Evolutionary conservation across 2,329 filamentous ascomycete genomes (phyloP).

Genomic region (Cladobotryum protrusum): DNA sequence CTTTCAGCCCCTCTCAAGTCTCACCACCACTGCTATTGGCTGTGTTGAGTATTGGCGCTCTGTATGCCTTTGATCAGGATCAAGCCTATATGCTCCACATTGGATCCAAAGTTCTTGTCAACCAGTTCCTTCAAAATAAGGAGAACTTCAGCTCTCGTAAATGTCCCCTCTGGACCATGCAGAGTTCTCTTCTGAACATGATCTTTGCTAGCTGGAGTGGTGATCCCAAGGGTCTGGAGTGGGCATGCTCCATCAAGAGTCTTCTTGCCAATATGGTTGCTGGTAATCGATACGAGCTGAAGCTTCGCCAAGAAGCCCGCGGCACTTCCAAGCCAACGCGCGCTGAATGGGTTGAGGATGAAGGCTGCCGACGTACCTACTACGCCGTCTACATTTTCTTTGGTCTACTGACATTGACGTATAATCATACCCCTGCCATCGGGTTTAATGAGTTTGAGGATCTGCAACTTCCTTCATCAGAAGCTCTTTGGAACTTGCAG

Average conservation of each 20-base stretch:
- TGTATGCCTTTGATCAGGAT: constrained; percentile 96
- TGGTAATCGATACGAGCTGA: constrained; percentile 92
- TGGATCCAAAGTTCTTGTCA: constrained; percentile 93
- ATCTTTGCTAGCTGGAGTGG: constrained; percentile 99
- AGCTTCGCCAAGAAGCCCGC: constrained; percentile 84
- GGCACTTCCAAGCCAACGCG: constrained; percentile 69
- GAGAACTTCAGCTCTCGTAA: constrained; percentile 98
- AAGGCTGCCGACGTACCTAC: constrained; percentile 92
- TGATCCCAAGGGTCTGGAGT: constrained; percentile 93
- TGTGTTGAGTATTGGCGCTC: constrained; percentile 86
- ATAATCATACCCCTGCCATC: constrained; percentile 96
- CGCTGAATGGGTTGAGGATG: constrained; percentile 92
- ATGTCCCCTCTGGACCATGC: constrained; percentile 97
- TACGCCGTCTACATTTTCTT: constrained; percentile 99
- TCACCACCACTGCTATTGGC: constrained; percentile 81
- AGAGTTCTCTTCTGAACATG: constrained; percentile 95
- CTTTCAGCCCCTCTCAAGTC: constrained; percentile 74
- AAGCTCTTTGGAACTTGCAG: constrained; percentile 88
- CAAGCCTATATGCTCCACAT: constrained; percentile 97
- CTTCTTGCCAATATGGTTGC: constrained; percentile 97
- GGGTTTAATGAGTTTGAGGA: constrained; percentile 98
- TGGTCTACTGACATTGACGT: constrained; percentile 86
- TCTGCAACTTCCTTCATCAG: constrained; percentile 83
- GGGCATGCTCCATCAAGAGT: constrained; percentile 98
- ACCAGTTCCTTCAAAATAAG: constrained; percentile 95